Evolutionary conservation across 2,329 filamentous ascomycete genomes (phyloP), one percentile per base, ranked within the genome.

Genomic region (Ascochyta koolunga): DNA sequence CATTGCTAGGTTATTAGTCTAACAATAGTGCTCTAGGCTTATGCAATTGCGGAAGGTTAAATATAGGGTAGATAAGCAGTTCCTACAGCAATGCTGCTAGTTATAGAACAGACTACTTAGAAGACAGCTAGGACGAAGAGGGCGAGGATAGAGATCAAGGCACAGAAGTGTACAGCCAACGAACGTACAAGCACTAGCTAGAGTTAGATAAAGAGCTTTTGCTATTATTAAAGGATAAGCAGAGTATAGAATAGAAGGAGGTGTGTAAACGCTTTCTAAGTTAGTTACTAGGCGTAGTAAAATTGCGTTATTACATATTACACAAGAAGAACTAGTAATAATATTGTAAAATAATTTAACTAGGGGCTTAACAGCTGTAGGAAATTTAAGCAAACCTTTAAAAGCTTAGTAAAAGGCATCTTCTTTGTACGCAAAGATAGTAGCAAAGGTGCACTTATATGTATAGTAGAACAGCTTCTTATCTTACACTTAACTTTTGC

Each of bases 201-300:
- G 22, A 51, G 49, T 60, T 18, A 44, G 50, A 60, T n/a, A 25
- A 62, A 55, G 18, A 32, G 21, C 57, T 36, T 44, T 50, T 61
- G 50, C 56, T 61, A 33, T 56, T 22, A 24, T 52, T 41, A 16
- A 60, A 50, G 38, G 43, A 60, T 36, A 50, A 58, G 40, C 25
- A 51, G 43, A 19, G 44, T 45, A 60, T 58, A 21, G 22, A 43
- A 15, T 60, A 21, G 58, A 36, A 52, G 37, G 51, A 58, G 24
- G 31, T 60, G 27, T 60, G n/a, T 54, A 32, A 54, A 56, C 41
- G 43, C 49, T 62, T 62, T 48, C 48, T 49, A 49, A 42, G 35
- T 42, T 18, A 39, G 39, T 38, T 29, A 19, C 31, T 4, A 19
- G 32, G 58, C 47, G 49, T 38, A 50, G 32, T 62, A 56, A 45